Conservation (phyloP, 2,329 filamentous ascomycete species). For the Stagonosporopsis cucurbitacearum region DNA sequence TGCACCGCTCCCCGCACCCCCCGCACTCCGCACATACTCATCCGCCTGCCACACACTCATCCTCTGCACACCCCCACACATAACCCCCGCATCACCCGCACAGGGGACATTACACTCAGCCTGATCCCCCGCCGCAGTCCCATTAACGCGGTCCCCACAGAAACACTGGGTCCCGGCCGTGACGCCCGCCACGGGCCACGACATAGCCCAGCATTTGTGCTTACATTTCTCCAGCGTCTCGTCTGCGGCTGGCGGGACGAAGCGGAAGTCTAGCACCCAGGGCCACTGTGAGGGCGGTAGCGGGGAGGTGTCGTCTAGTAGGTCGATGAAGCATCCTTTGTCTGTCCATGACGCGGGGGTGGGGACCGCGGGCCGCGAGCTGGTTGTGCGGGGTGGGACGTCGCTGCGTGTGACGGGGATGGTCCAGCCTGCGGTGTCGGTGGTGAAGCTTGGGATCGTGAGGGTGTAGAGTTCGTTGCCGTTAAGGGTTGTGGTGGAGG, state of each 20-base stretch:
- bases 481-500: not conserved
- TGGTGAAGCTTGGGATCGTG: not conserved
- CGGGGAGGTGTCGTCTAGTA: not conserved
- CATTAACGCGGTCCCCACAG: constrained; percentile 5
- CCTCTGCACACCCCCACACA: constrained; percentile 4
- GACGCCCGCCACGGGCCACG: constrained; percentile 3
- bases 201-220: not conserved
- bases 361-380: not conserved
- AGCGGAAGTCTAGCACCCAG: constrained; percentile 3
- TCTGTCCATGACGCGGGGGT: not conserved
- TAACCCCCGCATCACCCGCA: not conserved
- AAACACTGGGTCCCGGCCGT: constrained; percentile 1
- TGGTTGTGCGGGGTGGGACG: not conserved
- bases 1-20: too few species aligned
- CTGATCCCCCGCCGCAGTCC: constrained; percentile 2
- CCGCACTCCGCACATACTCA: not conserved
- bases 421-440: constrained; percentile 1
- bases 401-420: constrained; percentile 4
- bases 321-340: constrained; percentile 7
- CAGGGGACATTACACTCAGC: constrained; percentile 2
- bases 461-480: not conserved
- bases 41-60: constrained; percentile 1
- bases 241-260: not conserved
- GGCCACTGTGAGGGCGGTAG: not conserved
- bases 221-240: constrained; percentile 10